phyloP scores from a whole-genome alignment of 192 early-diverging fungal genomes.

The Diversispora eburnea region DNA sequence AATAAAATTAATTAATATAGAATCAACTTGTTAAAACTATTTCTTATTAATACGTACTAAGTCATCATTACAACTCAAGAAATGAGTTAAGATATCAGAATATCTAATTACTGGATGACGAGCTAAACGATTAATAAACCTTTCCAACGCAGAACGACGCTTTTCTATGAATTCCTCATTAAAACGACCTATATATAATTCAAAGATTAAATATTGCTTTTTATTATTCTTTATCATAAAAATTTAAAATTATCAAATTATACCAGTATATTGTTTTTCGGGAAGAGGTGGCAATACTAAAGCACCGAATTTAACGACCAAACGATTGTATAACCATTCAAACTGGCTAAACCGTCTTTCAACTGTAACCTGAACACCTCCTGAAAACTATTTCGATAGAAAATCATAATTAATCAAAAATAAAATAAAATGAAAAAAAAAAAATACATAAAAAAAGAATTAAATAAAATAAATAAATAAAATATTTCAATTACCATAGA shows the following conservation, averaged over 20 bases:
- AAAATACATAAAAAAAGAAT: neutral
- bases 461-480: neutral
- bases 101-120: slow-evolving; percentile 44
- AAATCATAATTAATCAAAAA: neutral
- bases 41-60: neutral
- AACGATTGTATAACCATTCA: slow-evolving; percentile 41
- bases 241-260: neutral
- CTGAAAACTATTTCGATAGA: slow-evolving; percentile 30
- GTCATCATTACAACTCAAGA: slow-evolving; percentile 43
- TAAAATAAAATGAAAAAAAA: neutral
- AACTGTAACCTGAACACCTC: slow-evolving; percentile 39
- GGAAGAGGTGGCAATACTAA: slow-evolving; percentile 39
- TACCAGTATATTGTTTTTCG: slow-evolving; percentile 44
- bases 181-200: slow-evolving; percentile 34
- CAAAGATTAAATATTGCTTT: neutral
- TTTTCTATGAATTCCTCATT: slow-evolving; percentile 44
- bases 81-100: slow-evolving; percentile 42
- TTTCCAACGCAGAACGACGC: slow-evolving; percentile 38
- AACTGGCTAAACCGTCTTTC: slow-evolving; percentile 45
- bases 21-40: no score
- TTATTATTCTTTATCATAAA: no score
- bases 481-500: slow-evolving; percentile 32
- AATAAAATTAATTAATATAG: no score
- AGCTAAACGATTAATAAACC: slow-evolving; percentile 42
- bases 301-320: slow-evolving; percentile 39